These are phyloP conservation scores for Alternaria panax DNA, from an alignment of 2,329 filamentous ascomycete genomes.

Conservation along the genomic window DNA sequence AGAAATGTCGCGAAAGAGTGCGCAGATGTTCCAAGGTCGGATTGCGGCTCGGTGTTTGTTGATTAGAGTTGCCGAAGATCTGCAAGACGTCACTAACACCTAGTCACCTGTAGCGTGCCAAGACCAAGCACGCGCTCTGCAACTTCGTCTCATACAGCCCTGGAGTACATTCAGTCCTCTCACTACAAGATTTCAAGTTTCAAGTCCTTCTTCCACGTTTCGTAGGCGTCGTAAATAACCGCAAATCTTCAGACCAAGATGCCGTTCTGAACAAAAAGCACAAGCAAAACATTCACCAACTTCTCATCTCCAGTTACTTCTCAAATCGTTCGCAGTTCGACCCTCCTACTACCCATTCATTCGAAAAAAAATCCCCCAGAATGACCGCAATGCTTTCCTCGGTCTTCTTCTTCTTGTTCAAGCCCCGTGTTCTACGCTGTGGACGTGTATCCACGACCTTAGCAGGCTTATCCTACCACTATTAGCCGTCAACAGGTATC, in stretches of 20 bases:
- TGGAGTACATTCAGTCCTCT: neutral
- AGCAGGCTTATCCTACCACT: neutral
- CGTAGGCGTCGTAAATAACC: neutral
- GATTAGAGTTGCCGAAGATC: conserved; percentile 25
- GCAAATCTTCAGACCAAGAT: neutral
- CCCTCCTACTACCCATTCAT: too few relatives aligned
- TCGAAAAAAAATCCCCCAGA: neutral
- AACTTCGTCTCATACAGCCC: neutral
- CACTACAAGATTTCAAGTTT: neutral
- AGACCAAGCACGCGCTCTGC: conserved; percentile 18
- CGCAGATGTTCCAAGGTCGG: neutral
- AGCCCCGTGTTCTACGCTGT: too few relatives aligned
- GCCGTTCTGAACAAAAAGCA: neutral
- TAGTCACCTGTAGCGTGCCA: conserved; percentile 18
- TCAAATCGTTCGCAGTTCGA: too few relatives aligned
- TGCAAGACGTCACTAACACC: conserved; percentile 23
- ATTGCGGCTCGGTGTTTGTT: conserved; percentile 26
- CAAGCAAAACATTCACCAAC: neutral
- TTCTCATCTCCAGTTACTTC: neutral
- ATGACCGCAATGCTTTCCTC: neutral
- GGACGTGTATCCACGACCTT: neutral
- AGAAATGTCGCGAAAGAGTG: neutral
- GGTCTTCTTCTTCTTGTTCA: neutral
- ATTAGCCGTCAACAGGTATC: neutral
- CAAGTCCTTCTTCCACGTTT: neutral